These are phyloP conservation scores for carrot (Daucus carota) DNA, from an alignment of 129 eudicot genomes.

Conservation along the genomic window DH1_v3.0 NC_030382.2:38489501-38490000, in stretches of 20 bases:
- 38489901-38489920: constrained; percentile 2
- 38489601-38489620: background rate
- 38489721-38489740: background rate
- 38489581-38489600: background rate
- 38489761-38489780: background rate
- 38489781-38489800: background rate
- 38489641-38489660: background rate
- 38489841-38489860: background rate
- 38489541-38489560: background rate
- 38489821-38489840: background rate
- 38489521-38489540: background rate
- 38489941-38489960: background rate
- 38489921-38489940: background rate
- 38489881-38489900: background rate
- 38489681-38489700: background rate
- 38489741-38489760: background rate
- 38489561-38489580: background rate
- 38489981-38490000: background rate
- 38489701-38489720: background rate
- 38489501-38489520: background rate
- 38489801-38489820: background rate
- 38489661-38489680: background rate
- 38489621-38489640: background rate
- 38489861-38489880: background rate
- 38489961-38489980: background rate